Base-by-base conservation (phyloP, 495 filamentous ascomycete species). In the Lepraria neglecta region DNA sequence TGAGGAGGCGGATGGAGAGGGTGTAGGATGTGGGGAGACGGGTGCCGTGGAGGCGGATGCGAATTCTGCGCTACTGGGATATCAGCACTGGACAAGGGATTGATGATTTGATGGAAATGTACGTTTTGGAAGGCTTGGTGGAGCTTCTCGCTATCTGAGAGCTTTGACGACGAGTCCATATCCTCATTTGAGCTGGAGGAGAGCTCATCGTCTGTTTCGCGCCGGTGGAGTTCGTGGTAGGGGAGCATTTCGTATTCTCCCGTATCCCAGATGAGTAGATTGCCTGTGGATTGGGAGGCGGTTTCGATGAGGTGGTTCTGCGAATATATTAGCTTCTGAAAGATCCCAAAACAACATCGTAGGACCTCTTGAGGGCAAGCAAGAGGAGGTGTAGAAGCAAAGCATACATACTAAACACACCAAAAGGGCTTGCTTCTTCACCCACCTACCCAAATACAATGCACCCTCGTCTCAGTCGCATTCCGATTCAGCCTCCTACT, bases 251-350 rank as follows among this genome's bases (percentile, higher is more conserved):
- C 73, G 65, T 87, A 87, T 58, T 84, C 83, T 9, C 85, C 85
- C 1, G 83, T 87, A 60, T 88, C 85, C 85, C 85, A 88, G 42
- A 88, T 84, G 15, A 88, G 77, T 17, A 88, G 73, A 17, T 81
- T 86, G 2, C 85, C 85, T 0, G 83, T 86, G 14, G 72, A 72
- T 12, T 63, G 52, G 3, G 81, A 84, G 7, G 81, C 85, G 0
- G 82, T 84, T 65, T 88, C 85, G 50, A 86, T 80, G 7, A 87
- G 78, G 69, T 88, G 83, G 60, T 86, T 87, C 82, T 87, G 58
- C 27, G 27, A 12, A 4, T 12, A 19, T 4, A 52, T 62, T 44
- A 65, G 60, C 60, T 24, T 28, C 30, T 15, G 24, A 24, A 51
- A 3, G 24, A 6, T 14, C 12, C 30, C 27, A 9, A n/a, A 12